Base-by-base conservation (phyloP, 2,329 filamentous ascomycete genomes). In the Amauroascus verrucosus region DNA sequence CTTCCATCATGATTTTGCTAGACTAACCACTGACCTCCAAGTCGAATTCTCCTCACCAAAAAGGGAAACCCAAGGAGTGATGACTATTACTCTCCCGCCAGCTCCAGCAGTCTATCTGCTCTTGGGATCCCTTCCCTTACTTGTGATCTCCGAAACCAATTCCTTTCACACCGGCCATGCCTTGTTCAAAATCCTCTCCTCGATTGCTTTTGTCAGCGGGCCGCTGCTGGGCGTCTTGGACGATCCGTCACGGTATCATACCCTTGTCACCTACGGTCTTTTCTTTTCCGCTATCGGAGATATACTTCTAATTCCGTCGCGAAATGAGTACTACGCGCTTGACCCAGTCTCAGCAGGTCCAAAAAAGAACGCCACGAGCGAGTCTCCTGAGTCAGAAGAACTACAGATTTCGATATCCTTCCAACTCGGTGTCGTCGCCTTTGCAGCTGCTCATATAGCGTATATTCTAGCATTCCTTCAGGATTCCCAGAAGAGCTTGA, bases 141-240 rank as follows among this genome's bases (percentile, higher is more conserved):
- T 65, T 9, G 58, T 63, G 13, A 26, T 64, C 52, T 64, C 60
- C 8, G 63, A 65, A 40, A 56, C 56, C 46, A 56, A 56, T 24
- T 61, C 62, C 37, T 64, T 59, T 18, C 59, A 61, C 43, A 52
- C 54, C 1, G 64, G 63, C 50, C 63, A 61, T 38, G 54, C 40
- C 4, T n/a, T 66, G 16, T 62, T 64, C 57, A 66, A 66, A 55
- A 61, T 62, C 51, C 48, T 65, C 45, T 66, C 62, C 5, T 65
- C 63, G 6, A 47, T 58, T 1, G 63, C 64, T 18, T 66, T 66
- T 46, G 50, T 61, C 30, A 57, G 57, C 48, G 59, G 57, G 7
- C 62, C 64, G 28, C 53, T 64, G 1, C 53, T 61, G 20, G 35
- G 35, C 13, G 5, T 54, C 9, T 51, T 56, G 13, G 52, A 54